Conservation (phyloP, 257 asterid species). For the Anisodus acutangulus region DNA sequence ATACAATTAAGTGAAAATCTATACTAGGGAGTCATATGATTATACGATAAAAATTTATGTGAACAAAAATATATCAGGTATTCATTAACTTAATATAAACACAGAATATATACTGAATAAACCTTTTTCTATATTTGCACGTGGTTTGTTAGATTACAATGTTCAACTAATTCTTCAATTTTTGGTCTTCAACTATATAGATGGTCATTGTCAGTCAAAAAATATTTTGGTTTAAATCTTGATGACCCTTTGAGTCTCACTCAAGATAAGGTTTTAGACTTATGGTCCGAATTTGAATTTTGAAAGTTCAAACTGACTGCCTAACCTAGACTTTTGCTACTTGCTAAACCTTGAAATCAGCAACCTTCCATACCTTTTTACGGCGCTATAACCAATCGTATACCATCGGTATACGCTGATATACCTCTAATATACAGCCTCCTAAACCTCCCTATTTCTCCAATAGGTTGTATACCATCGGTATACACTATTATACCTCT, state of each 20-base stretch:
- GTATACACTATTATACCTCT: too few relatives aligned
- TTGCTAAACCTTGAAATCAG: too few relatives aligned
- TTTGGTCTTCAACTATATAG: neutral
- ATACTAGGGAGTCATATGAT: neutral
- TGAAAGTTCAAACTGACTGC: neutral
- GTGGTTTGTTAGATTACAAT: neutral
- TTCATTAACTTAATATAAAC: neutral
- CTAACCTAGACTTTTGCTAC: slow-evolving; percentile 25
- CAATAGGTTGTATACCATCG: too few relatives aligned
- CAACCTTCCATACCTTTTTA: too few relatives aligned
- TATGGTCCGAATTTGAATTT: neutral
- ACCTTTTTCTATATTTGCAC: neutral
- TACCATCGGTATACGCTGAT: too few relatives aligned
- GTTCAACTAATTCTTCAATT: neutral
- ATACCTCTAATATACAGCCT: too few relatives aligned
- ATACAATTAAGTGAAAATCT: too few relatives aligned
- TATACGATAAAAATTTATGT: too few relatives aligned
- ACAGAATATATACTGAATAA: neutral
- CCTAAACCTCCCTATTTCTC: too few relatives aligned
- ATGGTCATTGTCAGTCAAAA: slow-evolving; percentile 21
- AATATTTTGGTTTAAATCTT: neutral
- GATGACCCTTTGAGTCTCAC: neutral
- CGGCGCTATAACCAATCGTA: too few relatives aligned
- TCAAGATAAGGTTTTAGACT: slow-evolving; percentile 7
- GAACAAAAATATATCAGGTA: neutral